These are phyloP conservation scores for Cutaneotrichosporon sp. DNA, from an alignment of 1,284 basidiomycete species.

Conservation along the genomic window DNA sequence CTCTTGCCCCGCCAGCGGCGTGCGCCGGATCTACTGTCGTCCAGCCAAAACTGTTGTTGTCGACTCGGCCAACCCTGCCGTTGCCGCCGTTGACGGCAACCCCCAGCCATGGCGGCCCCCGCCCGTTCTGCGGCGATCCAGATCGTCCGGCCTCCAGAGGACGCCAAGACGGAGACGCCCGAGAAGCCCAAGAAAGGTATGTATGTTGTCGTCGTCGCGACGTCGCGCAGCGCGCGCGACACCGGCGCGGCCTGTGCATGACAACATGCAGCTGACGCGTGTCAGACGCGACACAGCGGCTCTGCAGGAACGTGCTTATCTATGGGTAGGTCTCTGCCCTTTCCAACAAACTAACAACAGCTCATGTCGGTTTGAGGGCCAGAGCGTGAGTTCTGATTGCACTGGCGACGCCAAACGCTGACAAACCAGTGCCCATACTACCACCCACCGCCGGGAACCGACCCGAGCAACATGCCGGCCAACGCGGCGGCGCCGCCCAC, in stretches of 20 bases:
- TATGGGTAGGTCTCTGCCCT: slow-evolving; percentile 60
- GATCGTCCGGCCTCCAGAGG: slow-evolving; percentile 53
- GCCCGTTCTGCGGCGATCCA: slow-evolving; percentile 54
- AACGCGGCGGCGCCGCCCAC: background rate
- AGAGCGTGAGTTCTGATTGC: slow-evolving; percentile 52
- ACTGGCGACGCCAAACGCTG: background rate
- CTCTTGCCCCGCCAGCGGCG: too few relatives aligned
- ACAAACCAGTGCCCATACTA: slow-evolving; percentile 60
- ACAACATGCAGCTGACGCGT: slow-evolving; percentile 49
- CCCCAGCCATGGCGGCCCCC: slow-evolving; percentile 18
- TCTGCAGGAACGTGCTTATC: slow-evolving; percentile 81
- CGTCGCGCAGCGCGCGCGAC: background rate
- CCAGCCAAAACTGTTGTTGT: too few relatives aligned
- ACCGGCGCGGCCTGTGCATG: background rate
- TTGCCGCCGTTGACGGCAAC: background rate
- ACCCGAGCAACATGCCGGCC: background rate
- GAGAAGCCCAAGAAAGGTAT: slow-evolving; percentile 21
- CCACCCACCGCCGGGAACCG: slow-evolving; percentile 57
- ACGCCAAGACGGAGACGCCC: slow-evolving; percentile 13
- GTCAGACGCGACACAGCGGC: slow-evolving; percentile 54
- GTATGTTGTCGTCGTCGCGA: background rate
- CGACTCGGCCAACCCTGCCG: too few relatives aligned
- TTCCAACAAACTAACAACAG: slow-evolving; percentile 46
- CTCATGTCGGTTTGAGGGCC: slow-evolving; percentile 75
- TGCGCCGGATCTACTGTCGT: too few relatives aligned